Base-by-base conservation (phyloP, 371 early-diverging fungal genomes). In the Mortierella polycephala region DNA sequence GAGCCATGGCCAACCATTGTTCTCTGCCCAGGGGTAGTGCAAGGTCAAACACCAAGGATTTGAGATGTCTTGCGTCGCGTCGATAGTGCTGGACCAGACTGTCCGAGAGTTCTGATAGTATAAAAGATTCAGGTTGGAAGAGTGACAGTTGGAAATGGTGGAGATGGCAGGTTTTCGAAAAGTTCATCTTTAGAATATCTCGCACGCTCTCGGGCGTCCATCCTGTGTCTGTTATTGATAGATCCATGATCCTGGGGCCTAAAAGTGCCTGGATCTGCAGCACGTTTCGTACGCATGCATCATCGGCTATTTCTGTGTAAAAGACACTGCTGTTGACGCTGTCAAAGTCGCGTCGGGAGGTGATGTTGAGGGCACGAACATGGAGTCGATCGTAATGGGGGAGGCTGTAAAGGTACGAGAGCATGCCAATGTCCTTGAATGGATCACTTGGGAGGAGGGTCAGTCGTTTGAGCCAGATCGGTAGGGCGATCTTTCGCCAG, bases 401-500 rank as follows among this genome's bases (percentile, higher is more conserved):
- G 23, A 76, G 71, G 14, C 47, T 9, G 9, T 60, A 18, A 2
- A 76, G 64, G 44, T 71, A 71, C 0, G 21, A 45, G 23, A 71
- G 68, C 52, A 76, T 56, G 21, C 76, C 76, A 7, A 42, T 20
- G 53, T 76, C 71, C 45, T 60, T 71, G 71, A 76, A 76, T 30
- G 76, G 71, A 21, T 76, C 71, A 8, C 76, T 76, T 11, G 76
- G 71, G 7, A 63, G 66, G 49, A 76, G 67, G n/a, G 45, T 41
- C 9, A 76, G 57, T 10, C 71, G 71, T 21, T 68, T 52, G 5
- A 71, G 54, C 76, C 76, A 76, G 46, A 76, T 47, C 0, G 76
- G 76, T 16, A 76, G 50, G 7, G 76, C 64, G 56, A 76, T 67
- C 21, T 30, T 47, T 8, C 76, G 67, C 76, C 76, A 76, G 9